phyloP scores from a whole-genome alignment of 495 filamentous ascomycete genomes.

The Tricharina praecox region DNA sequence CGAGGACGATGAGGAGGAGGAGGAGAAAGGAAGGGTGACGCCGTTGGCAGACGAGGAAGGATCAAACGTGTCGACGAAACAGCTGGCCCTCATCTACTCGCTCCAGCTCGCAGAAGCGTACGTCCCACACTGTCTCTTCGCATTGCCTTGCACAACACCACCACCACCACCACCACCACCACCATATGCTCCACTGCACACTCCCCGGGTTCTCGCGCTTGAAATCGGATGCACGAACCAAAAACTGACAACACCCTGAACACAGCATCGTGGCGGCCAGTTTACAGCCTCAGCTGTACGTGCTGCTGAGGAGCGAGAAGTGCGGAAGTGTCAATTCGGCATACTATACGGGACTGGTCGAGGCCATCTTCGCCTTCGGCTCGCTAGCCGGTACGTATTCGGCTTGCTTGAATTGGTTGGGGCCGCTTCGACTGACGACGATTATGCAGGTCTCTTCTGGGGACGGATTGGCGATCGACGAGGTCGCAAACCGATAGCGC shows the following conservation, averaged over 20 bases:
- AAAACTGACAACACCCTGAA: constrained; percentile 2
- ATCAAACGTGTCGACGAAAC: constrained; percentile 16
- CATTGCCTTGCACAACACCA: not conserved
- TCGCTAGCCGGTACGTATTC: constrained; percentile 28
- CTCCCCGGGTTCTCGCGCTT: too few species aligned
- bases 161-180: too few species aligned
- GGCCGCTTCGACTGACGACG: not conserved
- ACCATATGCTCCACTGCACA: not conserved
- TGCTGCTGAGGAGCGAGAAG: constrained; percentile 29
- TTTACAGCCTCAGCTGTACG: constrained; percentile 32
- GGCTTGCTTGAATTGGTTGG: not conserved
- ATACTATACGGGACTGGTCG: constrained; percentile 31
- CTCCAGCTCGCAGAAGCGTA: constrained; percentile 28
- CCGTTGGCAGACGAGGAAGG: constrained; percentile 12
- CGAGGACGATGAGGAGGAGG: constrained; percentile 17
- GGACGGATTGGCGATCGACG: constrained; percentile 30
- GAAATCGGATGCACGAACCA: too few species aligned
- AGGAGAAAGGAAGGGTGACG: constrained; percentile 6
- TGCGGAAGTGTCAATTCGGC: constrained; percentile 31
- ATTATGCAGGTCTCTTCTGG: constrained; percentile 27
- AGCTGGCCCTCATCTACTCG: constrained; percentile 26
- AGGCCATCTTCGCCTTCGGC: constrained; percentile 35
- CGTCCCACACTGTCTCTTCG: constrained; percentile 7
- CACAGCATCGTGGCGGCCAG: constrained; percentile 32
- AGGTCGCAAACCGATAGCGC: constrained; percentile 28